phyloP scores from a whole-genome alignment of 768 basidiomycete species.

The Tubosaeta brunneosetosa region DNA sequence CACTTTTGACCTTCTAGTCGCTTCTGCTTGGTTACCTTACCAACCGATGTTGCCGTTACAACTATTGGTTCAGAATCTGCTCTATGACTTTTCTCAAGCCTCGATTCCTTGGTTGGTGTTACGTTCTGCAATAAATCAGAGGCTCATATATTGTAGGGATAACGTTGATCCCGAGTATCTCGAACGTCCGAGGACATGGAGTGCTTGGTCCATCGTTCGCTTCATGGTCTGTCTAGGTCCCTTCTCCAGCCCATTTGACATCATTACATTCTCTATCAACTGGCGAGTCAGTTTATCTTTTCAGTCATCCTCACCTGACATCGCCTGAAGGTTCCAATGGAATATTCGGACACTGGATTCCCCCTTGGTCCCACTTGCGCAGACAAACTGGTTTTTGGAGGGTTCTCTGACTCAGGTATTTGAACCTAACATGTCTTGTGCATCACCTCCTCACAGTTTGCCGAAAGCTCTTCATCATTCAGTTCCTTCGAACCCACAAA shows the following conservation, averaged over 20 bases:
- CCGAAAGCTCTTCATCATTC: constrained; percentile 29
- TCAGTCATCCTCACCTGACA: not conserved
- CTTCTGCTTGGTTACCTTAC: constrained; percentile 36
- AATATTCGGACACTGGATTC: constrained; percentile 24
- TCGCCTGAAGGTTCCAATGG: constrained; percentile 27
- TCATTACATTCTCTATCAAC: constrained; percentile 29
- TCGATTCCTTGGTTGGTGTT: constrained; percentile 32
- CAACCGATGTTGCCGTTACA: constrained; percentile 35
- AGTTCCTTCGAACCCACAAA: constrained; percentile 30
- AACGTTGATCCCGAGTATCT: constrained; percentile 37
- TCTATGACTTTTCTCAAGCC: constrained; percentile 35
- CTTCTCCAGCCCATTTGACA: constrained; percentile 35
- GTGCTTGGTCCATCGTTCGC: constrained; percentile 31
- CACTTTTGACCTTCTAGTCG: constrained; percentile 17
- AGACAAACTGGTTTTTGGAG: constrained; percentile 36
- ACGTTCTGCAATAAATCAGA: not conserved
- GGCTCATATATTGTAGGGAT: constrained; percentile 24
- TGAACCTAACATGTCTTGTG: not conserved
- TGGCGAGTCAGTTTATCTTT: constrained; percentile 17
- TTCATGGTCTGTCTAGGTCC: constrained; percentile 36
- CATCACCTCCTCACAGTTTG: not conserved
- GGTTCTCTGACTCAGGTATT: constrained; percentile 35
- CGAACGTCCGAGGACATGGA: constrained; percentile 27
- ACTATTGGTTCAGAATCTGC: constrained; percentile 29
- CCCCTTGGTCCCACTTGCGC: constrained; percentile 29